Evolutionary conservation across 208 protist genomes (phyloP), one percentile per base, ranked within the genome.

Genomic region (Leishmania martiniquensis): DNA sequence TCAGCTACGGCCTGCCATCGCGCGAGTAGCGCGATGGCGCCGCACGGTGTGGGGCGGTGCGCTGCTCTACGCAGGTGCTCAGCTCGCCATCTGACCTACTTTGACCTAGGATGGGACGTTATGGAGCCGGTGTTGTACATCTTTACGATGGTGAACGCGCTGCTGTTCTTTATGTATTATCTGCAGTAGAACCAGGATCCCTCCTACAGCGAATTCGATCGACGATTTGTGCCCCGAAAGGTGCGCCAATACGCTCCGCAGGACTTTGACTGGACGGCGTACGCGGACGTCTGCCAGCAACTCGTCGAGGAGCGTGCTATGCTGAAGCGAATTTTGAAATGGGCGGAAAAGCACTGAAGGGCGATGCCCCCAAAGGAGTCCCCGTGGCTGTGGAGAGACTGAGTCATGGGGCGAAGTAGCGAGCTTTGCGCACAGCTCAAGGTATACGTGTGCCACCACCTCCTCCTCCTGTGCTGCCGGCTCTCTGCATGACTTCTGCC

Each of bases 81-180:
- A 97, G 68, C 80, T 97, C 32, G 92, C 91, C 25, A 71, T 94
- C 89, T 97, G 37, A 97, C 94, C 0, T 97, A 91, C 78, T 89
- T 96, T 77, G 94, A 97, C 59, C 75, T 97, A 2, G 89, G 96
- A 75, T 97, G 94, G 94, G 94, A 97, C 86, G 93, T 92, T 62
- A 97, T 97, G 94, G 94, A 97, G 81, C 94, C 94, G 5, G 79
- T 97, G 13, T 85, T 91, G 68, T 97, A 95, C 80, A 92, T 89
- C 63, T n/a, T 96, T 15, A 89, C 84, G 17, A 85, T 87, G 37
- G 81, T 78, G 22, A 95, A 90, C 1, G 82, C 90, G 15, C 62
- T 96, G 2, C 0, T 93, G 5, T 95, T 96, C 79, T 95, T 91
- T 70, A 9, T 87, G 12, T 95, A 91, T 72, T 92, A 91, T 63